A percentile compares a stretch with the other conserved stretches of the same genome.
phyloP scores from a whole-genome alignment of 2,329 filamentous ascomycete genomes.

The Penicillium digitatum region DNA sequence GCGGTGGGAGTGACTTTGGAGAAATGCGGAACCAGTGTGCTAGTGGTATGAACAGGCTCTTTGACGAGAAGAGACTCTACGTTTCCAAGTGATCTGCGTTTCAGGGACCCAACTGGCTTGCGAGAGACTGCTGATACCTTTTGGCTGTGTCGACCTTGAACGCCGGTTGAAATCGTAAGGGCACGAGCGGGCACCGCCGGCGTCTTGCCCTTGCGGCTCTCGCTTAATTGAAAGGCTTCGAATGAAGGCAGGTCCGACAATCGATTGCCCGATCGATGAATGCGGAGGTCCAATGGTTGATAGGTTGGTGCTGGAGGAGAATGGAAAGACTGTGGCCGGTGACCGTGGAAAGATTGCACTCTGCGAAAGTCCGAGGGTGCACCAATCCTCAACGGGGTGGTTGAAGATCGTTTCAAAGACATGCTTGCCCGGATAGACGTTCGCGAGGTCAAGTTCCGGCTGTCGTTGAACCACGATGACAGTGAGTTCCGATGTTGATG shows the following conservation, averaged over 20 bases:
- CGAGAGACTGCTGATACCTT: slow-evolving; percentile 32
- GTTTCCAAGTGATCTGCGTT: slow-evolving; percentile 27
- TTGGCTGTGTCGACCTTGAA: slow-evolving; percentile 18
- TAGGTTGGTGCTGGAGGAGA: slow-evolving; percentile 25
- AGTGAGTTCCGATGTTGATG: slow-evolving; percentile 33
- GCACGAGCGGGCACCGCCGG: slow-evolving; percentile 33
- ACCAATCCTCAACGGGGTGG: slow-evolving; percentile 38
- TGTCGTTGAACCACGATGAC: slow-evolving; percentile 41
- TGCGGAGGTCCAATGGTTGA: slow-evolving; percentile 47
- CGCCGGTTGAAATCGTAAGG: slow-evolving; percentile 21
- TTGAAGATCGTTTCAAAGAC: slow-evolving; percentile 34
- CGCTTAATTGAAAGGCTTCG: slow-evolving; percentile 36
- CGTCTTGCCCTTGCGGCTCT: slow-evolving; percentile 23
- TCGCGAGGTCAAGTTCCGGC: slow-evolving; percentile 37
- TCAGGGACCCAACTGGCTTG: slow-evolving; percentile 37
- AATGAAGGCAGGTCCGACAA: slow-evolving; percentile 47
- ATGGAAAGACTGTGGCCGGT: slow-evolving; percentile 7
- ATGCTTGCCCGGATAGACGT: slow-evolving; percentile 43
- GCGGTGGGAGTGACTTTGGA: slow-evolving; percentile 19
- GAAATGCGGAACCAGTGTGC: slow-evolving; percentile 33
- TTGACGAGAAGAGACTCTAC: slow-evolving; percentile 22
- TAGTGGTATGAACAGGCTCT: slow-evolving; percentile 15
- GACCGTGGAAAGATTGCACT: slow-evolving; percentile 27
- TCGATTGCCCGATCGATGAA: slow-evolving; percentile 43
- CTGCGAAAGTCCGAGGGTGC: slow-evolving; percentile 43